phyloP scores from a whole-genome alignment of 495 filamentous ascomycete species.

The Lophiostoma macrostomum region DNA sequence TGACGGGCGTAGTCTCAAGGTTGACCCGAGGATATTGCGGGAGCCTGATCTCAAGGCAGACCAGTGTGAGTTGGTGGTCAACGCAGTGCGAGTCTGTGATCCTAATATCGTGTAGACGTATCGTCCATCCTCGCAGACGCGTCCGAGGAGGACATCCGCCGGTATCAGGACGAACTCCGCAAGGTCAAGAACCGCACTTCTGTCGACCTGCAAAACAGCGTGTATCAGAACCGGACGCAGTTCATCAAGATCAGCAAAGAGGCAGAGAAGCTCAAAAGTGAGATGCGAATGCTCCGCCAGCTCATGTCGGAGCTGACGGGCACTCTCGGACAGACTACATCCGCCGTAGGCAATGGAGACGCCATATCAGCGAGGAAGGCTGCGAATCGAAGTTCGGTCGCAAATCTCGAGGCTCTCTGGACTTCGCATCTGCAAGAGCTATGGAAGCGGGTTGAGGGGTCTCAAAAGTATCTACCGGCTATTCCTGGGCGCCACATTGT shows the following conservation, averaged over 20 bases:
- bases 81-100: neutral
- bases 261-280: slow-evolving; percentile 92
- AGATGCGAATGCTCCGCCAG: slow-evolving; percentile 86
- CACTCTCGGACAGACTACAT: slow-evolving; percentile 68
- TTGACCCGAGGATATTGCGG: slow-evolving; percentile 70
- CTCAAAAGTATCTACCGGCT: slow-evolving; percentile 92
- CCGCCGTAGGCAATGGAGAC: slow-evolving; percentile 38
- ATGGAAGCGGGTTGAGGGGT: slow-evolving; percentile 94
- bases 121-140: slow-evolving; percentile 78
- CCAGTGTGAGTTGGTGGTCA: slow-evolving; percentile 37
- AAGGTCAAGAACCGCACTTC: slow-evolving; percentile 81
- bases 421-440: slow-evolving; percentile 79
- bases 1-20: slow-evolving; percentile 45
- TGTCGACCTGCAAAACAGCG: slow-evolving; percentile 88
- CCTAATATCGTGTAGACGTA: slow-evolving; percentile 55
- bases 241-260: slow-evolving; percentile 99
- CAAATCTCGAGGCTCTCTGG: slow-evolving; percentile 94
- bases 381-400: slow-evolving; percentile 76
- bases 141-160: slow-evolving; percentile 86
- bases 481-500: slow-evolving; percentile 88
- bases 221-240: slow-evolving; percentile 95
- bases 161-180: slow-evolving; percentile 71
- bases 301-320: slow-evolving; percentile 83
- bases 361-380: slow-evolving; percentile 55
- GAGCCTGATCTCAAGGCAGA: slow-evolving; percentile 76